Base-by-base conservation (phyloP, 1,139 yeast species). In the Saccharomyces pastorianus region DNA sequence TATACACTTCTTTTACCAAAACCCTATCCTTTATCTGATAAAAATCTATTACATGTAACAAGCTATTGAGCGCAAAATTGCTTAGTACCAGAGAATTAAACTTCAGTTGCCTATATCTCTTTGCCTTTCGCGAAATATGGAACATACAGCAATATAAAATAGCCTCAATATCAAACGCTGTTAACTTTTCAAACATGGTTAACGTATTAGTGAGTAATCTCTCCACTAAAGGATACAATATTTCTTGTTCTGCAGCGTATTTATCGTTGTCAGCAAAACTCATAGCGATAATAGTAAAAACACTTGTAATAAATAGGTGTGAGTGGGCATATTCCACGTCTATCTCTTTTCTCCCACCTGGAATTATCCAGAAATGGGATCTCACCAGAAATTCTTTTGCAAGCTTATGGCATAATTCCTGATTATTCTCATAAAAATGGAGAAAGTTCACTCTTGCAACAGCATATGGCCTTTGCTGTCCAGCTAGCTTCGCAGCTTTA, bases 111-210 rank as follows among this genome's bases (percentile, higher is more conserved):
- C 72, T 59, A 54, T 67, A 65, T 28, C 68, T 57, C 48, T 72
- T 69, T 3, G 81, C 77, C 55, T 78, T 78, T 58, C 82, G 70
- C 0, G 82, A 77, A 47, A 79, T 74, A 57, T 77, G 77, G 60
- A 78, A 80, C 64, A 77, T 66, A 17, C 81, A 73, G 54, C 80
- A 71, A 60, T 80, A 80, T 27, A 80, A 61, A 20, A 80, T 71
- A 0, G 82, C 83, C 60, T 80, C 85, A 47, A 79, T 74, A 58
- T 80, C 84, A 61, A 78, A 81, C 57, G 77, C 81, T 6, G 76
- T 76, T 31, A 80, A 61, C n/a, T 79, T 78, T 49, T 74, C 75
- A 3, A 67, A 67, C 71, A 80, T 76, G 13, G 79, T 70, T 34
- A 77, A 61, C 1, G 81, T 78, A 50, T 74, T 72, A 1, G 81